Evolutionary conservation across 2,329 filamentous ascomycete genomes (phyloP), one percentile per base, ranked within the genome.

Genomic region (Byssothecium circinans): DNA sequence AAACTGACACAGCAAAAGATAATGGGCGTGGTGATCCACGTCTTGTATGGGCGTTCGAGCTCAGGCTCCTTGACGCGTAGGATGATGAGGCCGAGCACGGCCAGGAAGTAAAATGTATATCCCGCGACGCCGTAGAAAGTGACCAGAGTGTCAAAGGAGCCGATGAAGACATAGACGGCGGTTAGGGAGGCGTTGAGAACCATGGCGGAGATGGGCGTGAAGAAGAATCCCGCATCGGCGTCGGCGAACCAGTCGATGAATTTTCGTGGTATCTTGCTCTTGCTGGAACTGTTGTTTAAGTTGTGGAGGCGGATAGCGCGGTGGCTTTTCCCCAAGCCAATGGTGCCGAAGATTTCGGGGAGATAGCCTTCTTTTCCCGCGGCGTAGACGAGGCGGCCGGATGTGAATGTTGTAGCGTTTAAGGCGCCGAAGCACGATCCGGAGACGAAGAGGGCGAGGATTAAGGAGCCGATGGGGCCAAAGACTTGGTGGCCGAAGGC

Each of bases 101-200:
- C 95, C 46, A 95, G 76, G 71, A 99, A 99, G 75, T 99, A 99
- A 68, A 99, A 99, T 0, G 89, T 89, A 70, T 99, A 99, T 12
- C 91, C 91, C 0, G 94, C 94, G 11, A 99, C 94, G 47, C 94
- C 94, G 74, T 97, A 97, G 69, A 99, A 99, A 0, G 94, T 97
- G 47, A 97, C 81, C 2, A 99, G 81, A 0, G 92, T 96, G 43
- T 84, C 80, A 67, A 99, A 97, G 69, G 96, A 90, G 71, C 94
- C 94, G 4, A 95, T 84, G 2, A 88, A 64, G 52, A 96, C 85
- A 74, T 97, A 99, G 1, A 81, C 75, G 3, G 81, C 74, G 1
- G 90, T 95, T 18, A 99, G 74, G 3, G 75, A 57, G 33, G 81
- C 81, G 71, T 99, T 99, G 59, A 97, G 83, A 2, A 87, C 64